These are phyloP conservation scores for Achaetomiella virescens DNA, from an alignment of 495 filamentous ascomycete genomes.

Conservation along the genomic window DNA sequence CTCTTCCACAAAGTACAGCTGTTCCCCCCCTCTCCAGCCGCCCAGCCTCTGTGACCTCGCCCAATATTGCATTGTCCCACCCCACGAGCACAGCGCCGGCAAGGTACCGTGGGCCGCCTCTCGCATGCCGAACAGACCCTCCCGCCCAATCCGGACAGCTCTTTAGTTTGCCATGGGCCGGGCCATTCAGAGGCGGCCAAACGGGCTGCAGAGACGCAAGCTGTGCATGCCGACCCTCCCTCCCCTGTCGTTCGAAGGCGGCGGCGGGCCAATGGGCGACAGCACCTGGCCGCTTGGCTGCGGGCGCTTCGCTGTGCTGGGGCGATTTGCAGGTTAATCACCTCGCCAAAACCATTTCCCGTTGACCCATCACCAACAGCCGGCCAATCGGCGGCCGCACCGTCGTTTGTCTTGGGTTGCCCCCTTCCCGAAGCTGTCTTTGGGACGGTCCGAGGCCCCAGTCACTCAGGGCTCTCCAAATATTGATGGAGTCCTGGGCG, in stretches of 20 bases:
- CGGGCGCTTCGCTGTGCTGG: constrained; percentile 26
- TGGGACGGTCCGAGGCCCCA: background rate
- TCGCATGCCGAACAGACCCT: constrained; percentile 14
- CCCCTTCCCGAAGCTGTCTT: background rate
- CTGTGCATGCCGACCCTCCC: constrained; percentile 28
- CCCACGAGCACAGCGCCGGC: constrained; percentile 4
- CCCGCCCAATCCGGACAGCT: constrained; percentile 23
- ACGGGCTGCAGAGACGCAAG: constrained; percentile 15
- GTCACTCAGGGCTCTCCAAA: background rate
- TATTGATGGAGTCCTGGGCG: background rate
- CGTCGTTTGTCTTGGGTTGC: background rate
- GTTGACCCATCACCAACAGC: constrained; percentile 10
- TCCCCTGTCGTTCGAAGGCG: constrained; percentile 21
- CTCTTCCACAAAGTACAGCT: constrained; percentile 11
- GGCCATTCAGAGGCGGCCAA: constrained; percentile 23
- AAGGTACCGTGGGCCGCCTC: constrained; percentile 6
- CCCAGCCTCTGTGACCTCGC: constrained; percentile 19
- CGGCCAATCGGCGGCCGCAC: constrained; percentile 9
- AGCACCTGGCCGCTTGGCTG: constrained; percentile 24
- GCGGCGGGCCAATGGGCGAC: constrained; percentile 22
- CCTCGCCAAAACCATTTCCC: constrained; percentile 16
- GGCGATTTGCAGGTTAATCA: constrained; percentile 20
- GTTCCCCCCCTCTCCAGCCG: constrained; percentile 27
- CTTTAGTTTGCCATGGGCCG: constrained; percentile 16
- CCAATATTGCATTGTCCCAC: constrained; percentile 18